Evolutionary conservation across 208 protist genomes (phyloP).

Genomic region (Leishmania turanica): DNA sequence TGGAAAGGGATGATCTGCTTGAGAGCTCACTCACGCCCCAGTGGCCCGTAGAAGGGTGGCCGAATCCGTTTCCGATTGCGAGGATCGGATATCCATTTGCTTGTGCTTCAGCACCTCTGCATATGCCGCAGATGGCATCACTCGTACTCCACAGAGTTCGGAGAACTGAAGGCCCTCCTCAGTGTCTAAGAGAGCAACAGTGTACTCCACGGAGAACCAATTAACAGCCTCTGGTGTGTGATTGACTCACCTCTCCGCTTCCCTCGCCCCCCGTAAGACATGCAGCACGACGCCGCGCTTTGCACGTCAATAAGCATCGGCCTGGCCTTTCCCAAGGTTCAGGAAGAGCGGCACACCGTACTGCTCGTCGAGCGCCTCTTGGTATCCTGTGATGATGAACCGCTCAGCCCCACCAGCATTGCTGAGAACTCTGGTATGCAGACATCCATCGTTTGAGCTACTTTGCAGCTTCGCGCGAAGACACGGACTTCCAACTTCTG

Average conservation of each 20-base stretch:
- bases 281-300: conserved; percentile 35
- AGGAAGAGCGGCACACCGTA: conserved; percentile 28
- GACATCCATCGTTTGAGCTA: neutral
- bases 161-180: conserved; percentile 46
- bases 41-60: conserved; percentile 31
- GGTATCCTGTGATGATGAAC: conserved; percentile 23
- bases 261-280: conserved; percentile 11
- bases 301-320: conserved; percentile 30
- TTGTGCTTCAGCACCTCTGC: conserved; percentile 27
- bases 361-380: conserved; percentile 10
- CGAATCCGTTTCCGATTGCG: conserved; percentile 27
- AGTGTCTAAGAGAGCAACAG: conserved; percentile 43
- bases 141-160: conserved; percentile 34
- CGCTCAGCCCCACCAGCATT: conserved; percentile 23
- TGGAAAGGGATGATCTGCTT: conserved; percentile 43
- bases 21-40: conserved; percentile 44
- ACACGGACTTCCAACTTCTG: conserved; percentile 25
- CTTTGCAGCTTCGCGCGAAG: neutral
- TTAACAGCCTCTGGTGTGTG: neutral
- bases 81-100: conserved; percentile 8
- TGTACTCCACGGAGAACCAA: conserved; percentile 15
- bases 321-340: conserved; percentile 45
- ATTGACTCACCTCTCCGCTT: conserved; percentile 2
- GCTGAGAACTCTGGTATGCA: conserved; percentile 1
- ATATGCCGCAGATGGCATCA: conserved; percentile 46